Evolutionary conservation across 2,329 filamentous ascomycete genomes (phyloP), one percentile per base, ranked within the genome.

Genomic region (Rhynchosporium secalis): DNA sequence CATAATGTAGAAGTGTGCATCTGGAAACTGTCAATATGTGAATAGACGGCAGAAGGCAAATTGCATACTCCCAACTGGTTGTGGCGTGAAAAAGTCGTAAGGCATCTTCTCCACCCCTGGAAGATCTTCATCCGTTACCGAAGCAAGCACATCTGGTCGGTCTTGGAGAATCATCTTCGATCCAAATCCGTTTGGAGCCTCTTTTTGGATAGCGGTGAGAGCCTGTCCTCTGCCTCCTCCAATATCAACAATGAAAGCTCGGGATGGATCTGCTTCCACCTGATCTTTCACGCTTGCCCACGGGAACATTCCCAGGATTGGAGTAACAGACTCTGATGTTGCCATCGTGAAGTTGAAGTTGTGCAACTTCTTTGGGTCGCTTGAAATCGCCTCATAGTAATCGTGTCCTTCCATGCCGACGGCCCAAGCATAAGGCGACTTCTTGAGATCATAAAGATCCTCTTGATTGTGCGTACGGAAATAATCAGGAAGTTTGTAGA

Each of bases 101-200:
- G 61, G 31, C 63, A 72, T 73, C 55, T 66, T 69, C 41, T 72
- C 69, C 26, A 72, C 68, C 9, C 65, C 66, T 0, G 68, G 68
- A 12, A 72, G 65, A n/a, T 69, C 64, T 26, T 70, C 64, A 31
- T 52, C 43, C 3, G 59, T 62, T 4, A 72, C 62, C 3, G 62
- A 54, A 13, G 65, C 66, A 29, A 74, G 56, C 1, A 74, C 72
- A 47, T 67, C 62, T 5, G 68, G 60, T 29, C 66, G 65, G 56
- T 73, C 71, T 60, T 73, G 71, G 2, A 73, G 61, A 55, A 73
- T 68, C 59, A 73, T 48, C 47, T 70, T 70, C 12, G 54, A 64
- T 1, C 56, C 61, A 56, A 68, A 66, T 1, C 60, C 61, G 28
- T 49, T 48, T 10, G 63, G 62, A 9, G 58, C 58, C 15, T 63